Evolutionary conservation across 2,329 filamentous ascomycete genomes (phyloP).

Genomic region (Pestalotiopsis sp.): DNA sequence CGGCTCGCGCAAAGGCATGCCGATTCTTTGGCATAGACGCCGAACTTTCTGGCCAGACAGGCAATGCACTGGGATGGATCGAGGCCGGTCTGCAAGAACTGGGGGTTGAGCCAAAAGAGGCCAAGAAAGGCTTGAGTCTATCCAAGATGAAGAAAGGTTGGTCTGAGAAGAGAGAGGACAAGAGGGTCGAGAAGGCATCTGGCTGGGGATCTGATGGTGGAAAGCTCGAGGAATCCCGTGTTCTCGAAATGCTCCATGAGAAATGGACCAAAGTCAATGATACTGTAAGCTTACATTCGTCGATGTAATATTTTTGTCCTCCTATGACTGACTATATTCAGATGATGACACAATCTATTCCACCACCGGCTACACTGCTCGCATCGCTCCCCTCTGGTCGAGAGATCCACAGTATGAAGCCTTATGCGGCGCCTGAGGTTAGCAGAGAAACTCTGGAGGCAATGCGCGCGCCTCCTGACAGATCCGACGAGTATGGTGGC

Average conservation of each 20-base stretch:
- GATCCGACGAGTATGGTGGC: constrained; percentile 41
- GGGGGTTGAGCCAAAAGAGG: constrained; percentile 58
- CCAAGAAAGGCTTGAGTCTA: constrained; percentile 51
- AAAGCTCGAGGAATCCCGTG: constrained; percentile 78
- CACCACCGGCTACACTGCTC: constrained; percentile 70
- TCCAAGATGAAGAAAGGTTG: constrained; percentile 66
- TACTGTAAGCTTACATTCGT: constrained; percentile 59
- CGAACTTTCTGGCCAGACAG: constrained; percentile 78
- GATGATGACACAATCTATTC: constrained; percentile 80
- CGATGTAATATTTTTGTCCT: neutral
- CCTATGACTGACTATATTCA: constrained; percentile 33
- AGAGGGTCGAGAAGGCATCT: constrained; percentile 71
- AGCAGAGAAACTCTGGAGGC: constrained; percentile 65
- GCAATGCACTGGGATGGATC: constrained; percentile 85
- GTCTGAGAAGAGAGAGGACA: constrained; percentile 77
- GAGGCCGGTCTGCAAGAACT: constrained; percentile 75
- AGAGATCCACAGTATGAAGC: constrained; percentile 76
- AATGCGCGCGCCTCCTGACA: constrained; percentile 57
- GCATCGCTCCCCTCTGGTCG: constrained; percentile 84
- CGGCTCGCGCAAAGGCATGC: constrained; percentile 81
- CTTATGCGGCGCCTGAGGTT: constrained; percentile 67
- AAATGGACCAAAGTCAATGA: constrained; percentile 96
- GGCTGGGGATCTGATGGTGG: constrained; percentile 85
- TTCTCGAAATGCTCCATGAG: constrained; percentile 81
- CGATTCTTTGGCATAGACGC: constrained; percentile 90